Evolutionary conservation across 2,329 filamentous ascomycete genomes (phyloP), one percentile per base, ranked within the genome.

Genomic region (Aspergillus fijiensis): DNA sequence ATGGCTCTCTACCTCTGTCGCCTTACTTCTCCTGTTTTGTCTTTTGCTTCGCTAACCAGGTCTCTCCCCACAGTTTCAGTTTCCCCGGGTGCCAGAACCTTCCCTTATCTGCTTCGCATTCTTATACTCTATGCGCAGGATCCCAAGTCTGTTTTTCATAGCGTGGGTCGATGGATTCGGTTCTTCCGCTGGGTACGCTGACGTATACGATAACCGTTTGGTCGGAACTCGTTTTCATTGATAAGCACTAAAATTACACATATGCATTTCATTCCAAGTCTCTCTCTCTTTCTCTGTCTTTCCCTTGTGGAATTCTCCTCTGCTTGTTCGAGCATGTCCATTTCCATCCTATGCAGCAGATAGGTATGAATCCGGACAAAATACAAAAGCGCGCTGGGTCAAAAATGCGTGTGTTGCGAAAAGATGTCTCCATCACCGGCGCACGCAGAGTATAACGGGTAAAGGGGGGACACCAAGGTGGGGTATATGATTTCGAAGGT

Each of bases 301-400:
- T 16, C 7, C 16, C 16, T 7, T 3, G 3, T 5, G 6, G 14
- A 6, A 45, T 47, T 33, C 42, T 49, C 27, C 45, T 48, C 42
- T 45, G 53, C 53, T 33, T 48, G 33, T 5, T 39, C 58, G 52
- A 58, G 49, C 27, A 57, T 49, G 33, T 51, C 50, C 50, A 23
- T 60, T 57, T 53, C 27, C 58, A 55, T 69, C 69, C 71, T 67
- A 72, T 68, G 62, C 72, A 66, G 71, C 72, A 68, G 70, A 74
- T 70, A 73, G 72, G 51, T 48, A 47, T 14, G 47, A 52, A 52
- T 39, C 42, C 14, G 35, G 52, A 52, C 48, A 45, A 52, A 56
- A 50, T 49, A 29, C 27, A 23, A 27, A 25, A 55, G 31, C 33
- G 48, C 53, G 31, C 39, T 45, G 39, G 14, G 39, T 23, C 25